Evolutionary conservation across 1,139 yeast genomes (phyloP).

Genomic region (Barnettozyma hawaiiensis): DNA sequence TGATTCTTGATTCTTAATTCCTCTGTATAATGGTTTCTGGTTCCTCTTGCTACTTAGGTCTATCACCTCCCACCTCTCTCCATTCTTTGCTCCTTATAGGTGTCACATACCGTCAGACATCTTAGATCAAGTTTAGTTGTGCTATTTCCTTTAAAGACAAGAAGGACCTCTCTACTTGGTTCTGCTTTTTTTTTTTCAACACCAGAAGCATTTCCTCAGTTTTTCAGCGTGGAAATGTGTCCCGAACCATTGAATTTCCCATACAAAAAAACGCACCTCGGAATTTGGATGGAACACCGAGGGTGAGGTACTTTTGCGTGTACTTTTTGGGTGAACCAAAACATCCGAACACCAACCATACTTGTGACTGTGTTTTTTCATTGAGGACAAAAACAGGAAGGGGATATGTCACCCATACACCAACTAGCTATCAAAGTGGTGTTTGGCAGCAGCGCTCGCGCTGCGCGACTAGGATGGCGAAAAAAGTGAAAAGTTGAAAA

Average conservation of each 20-base stretch:
- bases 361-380: conserved; percentile 3
- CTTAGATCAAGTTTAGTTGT: conserved; percentile 12
- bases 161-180: too few species aligned
- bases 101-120: conserved; percentile 27
- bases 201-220: background rate
- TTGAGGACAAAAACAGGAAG: too few species aligned
- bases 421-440: too few species aligned
- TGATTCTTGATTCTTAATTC: background rate
- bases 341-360: conserved; percentile 6
- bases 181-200: too few species aligned
- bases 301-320: too few species aligned
- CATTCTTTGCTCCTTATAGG: background rate
- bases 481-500: conserved; percentile 12
- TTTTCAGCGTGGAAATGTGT: conserved; percentile 9
- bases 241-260: conserved; percentile 5
- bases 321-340: too few species aligned
- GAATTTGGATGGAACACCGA: background rate
- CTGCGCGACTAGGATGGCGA: too few species aligned
- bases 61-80: too few species aligned
- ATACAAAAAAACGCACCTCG: background rate
- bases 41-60: background rate
- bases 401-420: conserved; percentile 3
- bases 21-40: background rate
- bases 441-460: too few species aligned
- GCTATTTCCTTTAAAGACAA: conserved; percentile 2